Evolutionary conservation across 23 red algal species (phyloP).

Genomic region (Gracilariopsis chorda): DNA sequence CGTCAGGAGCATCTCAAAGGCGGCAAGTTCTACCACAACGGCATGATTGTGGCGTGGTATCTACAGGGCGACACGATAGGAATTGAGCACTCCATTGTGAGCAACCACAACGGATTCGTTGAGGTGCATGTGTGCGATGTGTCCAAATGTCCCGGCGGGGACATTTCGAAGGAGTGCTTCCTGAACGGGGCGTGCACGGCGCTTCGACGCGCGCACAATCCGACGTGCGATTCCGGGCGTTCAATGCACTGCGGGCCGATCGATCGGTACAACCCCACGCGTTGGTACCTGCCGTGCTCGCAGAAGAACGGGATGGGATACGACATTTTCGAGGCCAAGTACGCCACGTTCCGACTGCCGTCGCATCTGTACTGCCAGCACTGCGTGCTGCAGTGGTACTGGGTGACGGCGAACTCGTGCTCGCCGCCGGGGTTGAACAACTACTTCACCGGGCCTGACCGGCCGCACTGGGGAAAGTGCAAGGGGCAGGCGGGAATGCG

Average conservation of each 20-base stretch:
- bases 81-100: neutral
- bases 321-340: no score
- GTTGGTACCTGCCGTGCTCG: slow-evolving; percentile 16
- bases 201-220: neutral
- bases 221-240: neutral
- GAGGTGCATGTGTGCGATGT: slow-evolving; percentile 48
- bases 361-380: neutral
- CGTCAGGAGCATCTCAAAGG: slow-evolving; percentile 6
- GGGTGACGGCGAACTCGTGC: slow-evolving; percentile 21
- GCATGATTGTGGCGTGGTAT: neutral
- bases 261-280: slow-evolving; percentile 1
- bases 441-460: neutral
- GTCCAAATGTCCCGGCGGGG: slow-evolving; percentile 33
- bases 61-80: neutral
- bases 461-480: neutral
- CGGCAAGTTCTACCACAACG: slow-evolving; percentile 4
- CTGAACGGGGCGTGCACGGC: neutral
- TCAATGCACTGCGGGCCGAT: neutral
- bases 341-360: slow-evolving; percentile 11
- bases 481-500: neutral
- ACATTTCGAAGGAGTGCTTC: slow-evolving; percentile 21
- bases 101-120: slow-evolving; percentile 33
- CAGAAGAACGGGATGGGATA: neutral
- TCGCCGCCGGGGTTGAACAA: neutral
- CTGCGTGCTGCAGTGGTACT: slow-evolving; percentile 40